Evolutionary conservation across 305 asterid species (phyloP).

Genomic region (Fraxinus paxiana): DNA sequence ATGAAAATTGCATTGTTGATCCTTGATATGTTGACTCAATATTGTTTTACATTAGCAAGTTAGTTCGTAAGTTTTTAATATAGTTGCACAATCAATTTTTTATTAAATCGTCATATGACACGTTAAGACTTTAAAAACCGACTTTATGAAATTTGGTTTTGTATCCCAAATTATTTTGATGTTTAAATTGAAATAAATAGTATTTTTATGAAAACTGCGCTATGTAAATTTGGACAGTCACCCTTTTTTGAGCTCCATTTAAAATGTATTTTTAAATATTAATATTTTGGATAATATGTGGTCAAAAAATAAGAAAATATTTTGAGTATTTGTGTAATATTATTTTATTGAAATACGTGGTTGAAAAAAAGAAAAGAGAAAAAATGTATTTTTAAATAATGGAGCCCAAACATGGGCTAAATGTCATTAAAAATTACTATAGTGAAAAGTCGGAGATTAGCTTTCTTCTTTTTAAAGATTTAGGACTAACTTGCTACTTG

Average conservation of each 20-base stretch:
- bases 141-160: background rate
- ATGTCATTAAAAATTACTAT: background rate
- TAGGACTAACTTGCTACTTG: background rate
- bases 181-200: background rate
- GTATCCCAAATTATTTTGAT: too few relatives aligned
- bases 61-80: background rate
- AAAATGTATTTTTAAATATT: too few relatives aligned
- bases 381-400: too few relatives aligned
- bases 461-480: background rate
- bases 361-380: too few relatives aligned
- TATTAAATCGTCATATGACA: background rate
- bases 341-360: too few relatives aligned
- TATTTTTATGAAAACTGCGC: background rate
- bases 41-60: background rate
- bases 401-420: background rate
- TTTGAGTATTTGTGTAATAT: background rate
- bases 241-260: background rate
- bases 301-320: too few relatives aligned
- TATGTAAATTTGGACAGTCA: background rate
- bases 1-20: slow-evolving; percentile 3
- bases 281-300: too few relatives aligned
- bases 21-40: background rate
- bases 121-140: background rate
- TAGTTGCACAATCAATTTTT: background rate
- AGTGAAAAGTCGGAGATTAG: background rate